Conservation (phyloP, 2,329 filamentous ascomycete species). For the Epichloe brachyelytri region DNA sequence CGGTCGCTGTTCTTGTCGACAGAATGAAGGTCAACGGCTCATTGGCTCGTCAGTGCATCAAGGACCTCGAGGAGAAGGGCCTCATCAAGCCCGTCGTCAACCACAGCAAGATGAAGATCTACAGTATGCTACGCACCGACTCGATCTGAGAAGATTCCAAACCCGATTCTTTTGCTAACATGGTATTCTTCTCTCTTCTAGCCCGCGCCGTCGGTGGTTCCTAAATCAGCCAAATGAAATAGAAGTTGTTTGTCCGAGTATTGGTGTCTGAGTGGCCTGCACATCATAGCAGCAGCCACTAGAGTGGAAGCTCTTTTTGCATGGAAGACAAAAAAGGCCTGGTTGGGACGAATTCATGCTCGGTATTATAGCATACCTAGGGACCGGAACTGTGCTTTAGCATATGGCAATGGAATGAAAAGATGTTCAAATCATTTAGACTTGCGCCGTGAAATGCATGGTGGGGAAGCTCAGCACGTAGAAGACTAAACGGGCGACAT, state of each 20-base stretch:
- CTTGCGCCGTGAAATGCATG: no score
- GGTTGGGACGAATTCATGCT: conserved; percentile 28
- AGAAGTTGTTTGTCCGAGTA: conserved; percentile 22
- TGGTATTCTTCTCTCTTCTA: conserved; percentile 19
- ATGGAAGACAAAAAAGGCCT: conserved; percentile 21
- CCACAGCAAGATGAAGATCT: conserved; percentile 97
- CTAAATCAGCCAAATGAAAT: conserved; percentile 22
- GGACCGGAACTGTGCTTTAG: conserved; percentile 24
- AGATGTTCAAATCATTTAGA: conserved; percentile 9
- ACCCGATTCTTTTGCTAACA: background rate
- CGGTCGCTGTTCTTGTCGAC: conserved; percentile 96
- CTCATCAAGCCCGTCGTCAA: conserved; percentile 95
- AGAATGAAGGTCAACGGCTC: conserved; percentile 99
- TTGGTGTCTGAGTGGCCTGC: conserved; percentile 25
- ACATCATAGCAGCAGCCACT: conserved; percentile 21
- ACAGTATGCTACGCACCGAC: conserved; percentile 48
- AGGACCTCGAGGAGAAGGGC: conserved; percentile 94
- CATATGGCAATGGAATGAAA: conserved; percentile 27
- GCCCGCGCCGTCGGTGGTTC: conserved; percentile 48
- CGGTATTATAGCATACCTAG: conserved; percentile 24
- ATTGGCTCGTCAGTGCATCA: conserved; percentile 77
- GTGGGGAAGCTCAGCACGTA: no score
- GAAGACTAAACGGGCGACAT: no score
- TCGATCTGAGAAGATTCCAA: background rate
- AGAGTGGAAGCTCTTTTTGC: conserved; percentile 19